Evolutionary conservation across 2,329 filamentous ascomycete species (phyloP).

Genomic region (Blastomyces gilchristii): DNA sequence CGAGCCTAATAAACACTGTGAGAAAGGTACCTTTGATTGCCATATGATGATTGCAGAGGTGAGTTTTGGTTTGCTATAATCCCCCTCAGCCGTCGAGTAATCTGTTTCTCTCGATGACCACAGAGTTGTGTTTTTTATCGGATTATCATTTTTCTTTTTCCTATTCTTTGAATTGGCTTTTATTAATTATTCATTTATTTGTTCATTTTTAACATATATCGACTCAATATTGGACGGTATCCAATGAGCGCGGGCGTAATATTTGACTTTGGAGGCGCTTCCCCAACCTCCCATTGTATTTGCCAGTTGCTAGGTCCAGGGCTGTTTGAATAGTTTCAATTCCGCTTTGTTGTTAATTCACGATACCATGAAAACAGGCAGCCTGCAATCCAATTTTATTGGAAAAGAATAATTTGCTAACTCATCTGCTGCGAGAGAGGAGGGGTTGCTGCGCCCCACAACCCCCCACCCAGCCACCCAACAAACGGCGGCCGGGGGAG

Average conservation of each 20-base stretch:
- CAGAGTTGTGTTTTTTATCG: background rate
- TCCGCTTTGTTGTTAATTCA: background rate
- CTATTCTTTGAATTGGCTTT: no score
- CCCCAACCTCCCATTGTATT: no score
- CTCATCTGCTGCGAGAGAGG: background rate
- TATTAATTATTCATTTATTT: no score
- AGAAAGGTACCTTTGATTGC: conserved; percentile 92
- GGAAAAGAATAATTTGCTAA: background rate
- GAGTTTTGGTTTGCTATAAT: conserved; percentile 18
- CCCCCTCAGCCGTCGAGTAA: background rate
- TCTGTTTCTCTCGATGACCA: background rate
- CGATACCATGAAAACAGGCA: background rate
- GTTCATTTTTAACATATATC: no score
- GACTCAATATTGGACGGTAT: no score
- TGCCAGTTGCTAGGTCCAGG: background rate
- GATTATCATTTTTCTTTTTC: no score
- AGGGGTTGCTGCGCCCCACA: background rate
- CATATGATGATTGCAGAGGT: conserved; percentile 99
- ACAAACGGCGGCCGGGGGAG: background rate
- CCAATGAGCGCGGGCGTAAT: no score
- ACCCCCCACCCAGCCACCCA: background rate
- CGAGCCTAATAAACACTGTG: conserved; percentile 56
- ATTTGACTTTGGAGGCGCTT: background rate
- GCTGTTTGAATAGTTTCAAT: background rate
- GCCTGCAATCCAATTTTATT: no score